A percentile compares a stretch with the other conserved stretches of the same genome.
Evolutionary conservation across 2,329 filamentous ascomycete genomes (phyloP).

Genomic region (Arthrobotrys megalospora): DNA sequence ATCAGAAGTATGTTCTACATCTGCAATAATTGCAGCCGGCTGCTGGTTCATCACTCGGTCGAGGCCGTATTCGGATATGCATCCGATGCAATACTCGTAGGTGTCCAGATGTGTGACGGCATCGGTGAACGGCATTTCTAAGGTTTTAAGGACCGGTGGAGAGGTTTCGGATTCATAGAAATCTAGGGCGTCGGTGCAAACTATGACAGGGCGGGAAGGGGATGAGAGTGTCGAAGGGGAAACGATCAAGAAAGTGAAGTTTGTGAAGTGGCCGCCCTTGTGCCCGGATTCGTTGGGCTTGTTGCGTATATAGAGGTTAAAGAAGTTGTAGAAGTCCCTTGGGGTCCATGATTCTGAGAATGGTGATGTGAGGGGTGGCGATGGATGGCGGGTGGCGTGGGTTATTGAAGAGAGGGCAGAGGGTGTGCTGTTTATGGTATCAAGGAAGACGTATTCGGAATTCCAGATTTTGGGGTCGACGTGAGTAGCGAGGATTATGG

Average conservation of each 20-base stretch:
- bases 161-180: conserved; percentile 7
- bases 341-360: conserved; percentile 6
- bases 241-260: conserved; percentile 4
- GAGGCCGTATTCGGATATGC: conserved; percentile 11
- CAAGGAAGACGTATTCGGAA: conserved; percentile 11
- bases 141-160: conserved; percentile 2
- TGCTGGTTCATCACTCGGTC: background rate
- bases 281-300: background rate
- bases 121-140: background rate
- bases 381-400: conserved; percentile 14
- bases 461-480: background rate
- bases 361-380: conserved; percentile 5
- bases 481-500: background rate
- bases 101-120: conserved; percentile 5
- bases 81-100: conserved; percentile 24
- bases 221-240: background rate
- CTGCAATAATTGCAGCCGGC: background rate
- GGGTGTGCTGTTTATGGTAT: conserved; percentile 9
- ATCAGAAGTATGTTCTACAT: background rate
- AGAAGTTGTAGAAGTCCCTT: conserved; percentile 18
- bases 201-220: background rate
- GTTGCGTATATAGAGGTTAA: background rate
- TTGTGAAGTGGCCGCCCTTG: conserved; percentile 3
- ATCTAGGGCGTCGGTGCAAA: conserved; percentile 12
- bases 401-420: background rate